Base-by-base conservation (phyloP, 805 yeast species). In the Jamesozyma spencerorum region DNA sequence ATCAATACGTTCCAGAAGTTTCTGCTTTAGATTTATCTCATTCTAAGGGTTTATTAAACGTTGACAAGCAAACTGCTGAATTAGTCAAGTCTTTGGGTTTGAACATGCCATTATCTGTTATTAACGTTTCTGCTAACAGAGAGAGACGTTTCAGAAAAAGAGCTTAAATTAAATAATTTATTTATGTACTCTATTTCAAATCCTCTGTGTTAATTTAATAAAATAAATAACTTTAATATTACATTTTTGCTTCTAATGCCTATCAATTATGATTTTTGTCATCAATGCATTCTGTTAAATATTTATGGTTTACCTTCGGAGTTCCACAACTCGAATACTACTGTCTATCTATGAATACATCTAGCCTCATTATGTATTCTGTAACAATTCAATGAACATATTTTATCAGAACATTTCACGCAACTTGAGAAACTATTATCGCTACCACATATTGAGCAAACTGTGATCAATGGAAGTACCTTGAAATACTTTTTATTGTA, bases 1-100 rank as follows among this genome's bases (percentile, higher is more conserved):
- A 92, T 75, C 98, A 92, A 79, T 92, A 88, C 76, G 98, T 94
- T 66, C 99, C 99, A 75, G 97, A 88, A 72, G 94, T 88, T 68
- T 94, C 98, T 68, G 98, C 98, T 72, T 85, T 92, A 71, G 97
- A 92, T 77, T 83, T 92, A 68, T 80, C 94, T 60, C 85, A 85
- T 82, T 81, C 92, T 69, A 86, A 87, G 75, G 87, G 87, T 70
- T 92, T 84, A 68, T 85, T 92, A 71, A 88, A 85, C 75, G 94
- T 90, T 68, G 98, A 90, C 74, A 76, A 84, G 69, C 96, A 87
- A 75, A 90, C 97, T 64, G 87, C 86, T 68, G 92, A 84, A 67
- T 79, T 90, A 73, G 87, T 90, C 66, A 85, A 87, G 77, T 67
- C 92, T 60, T 79, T 90, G 66, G 97, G 97, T 67, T 81, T 84